Evolutionary conservation across 352 stramenopile genomes (phyloP), one percentile per base, ranked within the genome.

Genomic region (Pythium folliculosum): DNA sequence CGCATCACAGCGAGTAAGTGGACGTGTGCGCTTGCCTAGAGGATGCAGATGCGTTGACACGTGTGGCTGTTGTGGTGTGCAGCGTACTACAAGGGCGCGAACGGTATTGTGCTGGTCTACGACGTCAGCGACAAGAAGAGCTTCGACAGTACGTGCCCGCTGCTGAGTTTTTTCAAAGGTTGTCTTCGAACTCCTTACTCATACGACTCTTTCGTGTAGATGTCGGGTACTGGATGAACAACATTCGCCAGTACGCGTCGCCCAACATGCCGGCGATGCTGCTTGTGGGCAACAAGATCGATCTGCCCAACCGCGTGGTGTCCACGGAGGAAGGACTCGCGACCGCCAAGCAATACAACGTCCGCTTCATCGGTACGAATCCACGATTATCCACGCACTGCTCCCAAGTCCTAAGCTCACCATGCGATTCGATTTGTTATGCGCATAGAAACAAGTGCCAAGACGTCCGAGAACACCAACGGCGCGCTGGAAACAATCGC

Each of bases 191-290:
- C 40, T n/a, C 14, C 2, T 47, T 47, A n/a, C 40, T 47, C 2
- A 47, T 13, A 19, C 5, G 40, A 19, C 13, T 44, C 5, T 63
- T 45, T 40, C 69, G 10, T 10, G 30, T 51, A 95, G 87, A 97
- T 53, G 91, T 98, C 52, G 91, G 86, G 67, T 98, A 98, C 67
- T 98, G 94, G 94, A 97, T 98, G 90, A 95, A 97, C 66, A 98
- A 98, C 68, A 98, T 98, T 61, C 87, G 93, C 16, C 85, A 95
- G 60, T 93, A 96, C 64, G 92, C 90, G 21, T 79, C 82, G 1
- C 78, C 82, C 38, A 78, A 79, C 54, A 88, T 92, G 72, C 86
- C 81, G 23, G 89, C 78, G 17, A 95, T 92, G 87, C 70, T 97
- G 45, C 71, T 97, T 3, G 88, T 97, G 47, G 91, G 90, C 64